These are phyloP conservation scores for Diaporthe ampelina DNA, from an alignment of 2,329 filamentous ascomycete species.

Conservation along the genomic window DNA sequence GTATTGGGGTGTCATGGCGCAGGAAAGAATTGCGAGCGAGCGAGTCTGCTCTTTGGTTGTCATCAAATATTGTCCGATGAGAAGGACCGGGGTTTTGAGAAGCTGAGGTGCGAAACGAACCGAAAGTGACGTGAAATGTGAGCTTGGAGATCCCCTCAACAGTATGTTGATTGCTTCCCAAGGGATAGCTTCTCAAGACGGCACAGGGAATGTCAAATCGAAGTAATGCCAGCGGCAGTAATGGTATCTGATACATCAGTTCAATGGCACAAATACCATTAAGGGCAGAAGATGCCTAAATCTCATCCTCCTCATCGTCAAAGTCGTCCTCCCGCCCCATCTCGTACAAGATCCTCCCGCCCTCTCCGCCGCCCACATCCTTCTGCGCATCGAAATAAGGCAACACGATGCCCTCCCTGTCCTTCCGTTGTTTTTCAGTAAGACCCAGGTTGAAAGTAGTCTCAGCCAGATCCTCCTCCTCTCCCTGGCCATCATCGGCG, in stretches of 20 bases:
- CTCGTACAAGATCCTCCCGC: conserved; percentile 94
- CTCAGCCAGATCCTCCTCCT: conserved; percentile 69
- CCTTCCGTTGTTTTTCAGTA: conserved; percentile 90
- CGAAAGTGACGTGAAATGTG: background rate
- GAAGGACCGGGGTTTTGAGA: background rate
- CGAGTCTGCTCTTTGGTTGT: background rate
- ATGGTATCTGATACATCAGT: background rate
- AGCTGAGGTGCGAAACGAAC: background rate
- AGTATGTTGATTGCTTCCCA: background rate
- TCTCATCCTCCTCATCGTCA: conserved; percentile 79
- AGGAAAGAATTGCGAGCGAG: background rate
- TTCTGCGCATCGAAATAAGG: conserved; percentile 98
- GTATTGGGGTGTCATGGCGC: background rate
- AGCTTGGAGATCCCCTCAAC: background rate
- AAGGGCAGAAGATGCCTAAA: conserved; percentile 60
- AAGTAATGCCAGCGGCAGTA: background rate
- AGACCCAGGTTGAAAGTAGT: conserved; percentile 89
- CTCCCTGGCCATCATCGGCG: conserved; percentile 50
- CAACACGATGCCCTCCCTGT: conserved; percentile 89
- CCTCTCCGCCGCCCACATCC: conserved; percentile 82
- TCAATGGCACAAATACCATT: no score
- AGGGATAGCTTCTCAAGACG: background rate
- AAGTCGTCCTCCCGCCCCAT: conserved; percentile 98
- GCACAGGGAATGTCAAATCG: background rate
- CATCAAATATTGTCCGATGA: background rate